A percentile compares a stretch with the other conserved stretches of the same genome.
Evolutionary conservation across 331 rosid species (phyloP).

Genomic region (Acacia concinna): DNA sequence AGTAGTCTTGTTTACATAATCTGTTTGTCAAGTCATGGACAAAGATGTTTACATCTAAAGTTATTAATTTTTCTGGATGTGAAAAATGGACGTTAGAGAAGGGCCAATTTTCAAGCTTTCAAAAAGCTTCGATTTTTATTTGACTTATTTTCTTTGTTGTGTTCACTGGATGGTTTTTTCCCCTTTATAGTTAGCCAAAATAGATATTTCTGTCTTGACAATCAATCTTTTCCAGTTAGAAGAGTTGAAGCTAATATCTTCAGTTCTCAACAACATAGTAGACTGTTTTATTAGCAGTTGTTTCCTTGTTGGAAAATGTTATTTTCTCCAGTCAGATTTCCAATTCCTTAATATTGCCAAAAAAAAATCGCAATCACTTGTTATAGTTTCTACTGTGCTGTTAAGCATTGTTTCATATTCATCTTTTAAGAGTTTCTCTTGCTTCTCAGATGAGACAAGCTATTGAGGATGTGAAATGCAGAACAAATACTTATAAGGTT

Average conservation of each 20-base stretch:
- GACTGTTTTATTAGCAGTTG: conserved; percentile 7
- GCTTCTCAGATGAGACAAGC: conserved; percentile 57
- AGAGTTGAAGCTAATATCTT: conserved; percentile 1
- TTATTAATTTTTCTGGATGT: conserved; percentile 7
- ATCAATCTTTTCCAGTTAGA: conserved; percentile 11
- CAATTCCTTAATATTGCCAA: background rate
- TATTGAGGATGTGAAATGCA: conserved; percentile 58
- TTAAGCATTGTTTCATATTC: background rate
- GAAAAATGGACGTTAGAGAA: background rate
- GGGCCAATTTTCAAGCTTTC: conserved; percentile 25
- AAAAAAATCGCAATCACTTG: background rate
- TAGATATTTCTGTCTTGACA: background rate
- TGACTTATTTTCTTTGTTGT: background rate
- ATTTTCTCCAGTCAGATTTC: conserved; percentile 6
- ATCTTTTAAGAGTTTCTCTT: conserved; percentile 27
- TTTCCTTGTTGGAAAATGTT: conserved; percentile 23
- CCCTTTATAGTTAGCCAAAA: background rate
- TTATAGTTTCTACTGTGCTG: conserved; percentile 13
- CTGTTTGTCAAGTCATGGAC: conserved; percentile 25
- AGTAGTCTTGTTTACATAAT: conserved; percentile 1
- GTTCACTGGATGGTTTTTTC: background rate
- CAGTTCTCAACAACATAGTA: background rate
- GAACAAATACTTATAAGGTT: conserved; percentile 64
- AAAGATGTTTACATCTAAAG: conserved; percentile 15
- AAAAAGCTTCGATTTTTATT: background rate